These are phyloP conservation scores for Dryas octopetala DNA, from an alignment of 306 rosid genomes.

Conservation along the genomic window DNA sequence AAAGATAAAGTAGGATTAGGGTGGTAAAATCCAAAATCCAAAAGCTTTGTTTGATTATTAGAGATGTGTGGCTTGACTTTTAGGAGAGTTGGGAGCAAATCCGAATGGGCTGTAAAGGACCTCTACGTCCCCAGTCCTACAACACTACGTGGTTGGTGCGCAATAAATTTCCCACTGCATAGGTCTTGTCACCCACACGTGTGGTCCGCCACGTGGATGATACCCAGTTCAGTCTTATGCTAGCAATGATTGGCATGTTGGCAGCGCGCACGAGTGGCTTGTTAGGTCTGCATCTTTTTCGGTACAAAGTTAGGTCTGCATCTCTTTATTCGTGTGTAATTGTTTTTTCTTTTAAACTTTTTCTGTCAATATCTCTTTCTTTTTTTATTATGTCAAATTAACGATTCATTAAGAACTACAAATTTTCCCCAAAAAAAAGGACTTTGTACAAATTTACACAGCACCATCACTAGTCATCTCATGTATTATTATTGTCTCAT, in stretches of 20 bases:
- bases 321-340: not conserved
- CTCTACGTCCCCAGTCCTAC: not conserved
- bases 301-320: too few relatives aligned
- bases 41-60: not conserved
- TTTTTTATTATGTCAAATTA: not conserved
- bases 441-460: too few relatives aligned
- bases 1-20: too few relatives aligned
- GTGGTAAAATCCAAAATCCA: too few relatives aligned
- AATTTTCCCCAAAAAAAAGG: too few relatives aligned
- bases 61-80: constrained; percentile 25
- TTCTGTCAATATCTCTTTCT: not conserved
- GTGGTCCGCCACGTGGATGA: constrained; percentile 35
- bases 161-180: constrained; percentile 23
- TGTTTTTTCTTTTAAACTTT: not conserved
- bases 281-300: not conserved
- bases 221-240: constrained; percentile 24
- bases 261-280: constrained; percentile 64
- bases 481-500: too few relatives aligned
- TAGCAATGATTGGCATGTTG: constrained; percentile 53
- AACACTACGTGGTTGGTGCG: constrained; percentile 27
- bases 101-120: constrained; percentile 12
- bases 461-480: too few relatives aligned
- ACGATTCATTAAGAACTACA: too few relatives aligned
- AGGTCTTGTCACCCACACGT: constrained; percentile 52
- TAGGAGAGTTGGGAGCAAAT: constrained; percentile 4